Base-by-base conservation (phyloP, 148 eudicot species). In the Polygonum maritimum region DNA sequence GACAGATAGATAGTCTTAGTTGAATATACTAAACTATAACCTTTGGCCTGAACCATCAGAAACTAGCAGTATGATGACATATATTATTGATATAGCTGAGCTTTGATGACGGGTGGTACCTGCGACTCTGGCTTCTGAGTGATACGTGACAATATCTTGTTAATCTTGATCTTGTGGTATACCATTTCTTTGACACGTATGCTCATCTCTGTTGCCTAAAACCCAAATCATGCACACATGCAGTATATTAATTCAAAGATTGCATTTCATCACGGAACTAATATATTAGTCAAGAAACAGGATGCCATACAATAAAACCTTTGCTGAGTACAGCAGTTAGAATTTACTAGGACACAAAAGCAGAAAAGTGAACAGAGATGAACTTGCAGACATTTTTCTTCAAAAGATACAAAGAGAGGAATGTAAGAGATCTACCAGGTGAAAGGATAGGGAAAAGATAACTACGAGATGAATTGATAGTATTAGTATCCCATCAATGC, bases 101-200 rank as follows among this genome's bases (percentile, higher is more conserved):
- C 71, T 67, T 15, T 74, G 35, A 33, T 15, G 38, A 45, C 14
- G 58, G 69, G 77, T 11, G 26, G 60, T 71, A 95, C 99, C 97
- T 92, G 91, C 74, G 84, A 40, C 78, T 82, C 88, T 36, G 98
- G 89, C 86, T 91, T 89, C 80, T 97, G 98, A 13, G 99, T 92
- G 76, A 91, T 57, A 77, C 97, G 82, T 26, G 99, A 91, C 45
- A 92, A 75, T 78, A 92, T 95, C 79, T 95, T 95, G 89, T 86
- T 89, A 69, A 88, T 75, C 87, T 89, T 95, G 57, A 87, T 76
- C 78, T 82, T 88, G 82, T 90, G 96, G 81, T 95, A 92, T 35
- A 78, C 69, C 89, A 84, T 86, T 84, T 95, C 99, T 79, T 96
- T 87, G 11, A 86, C 81, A 33, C 90, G 87, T 76, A 92, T 92